Base-by-base conservation (phyloP, 140 eudicot genomes). In the Senecio squalidus region DNA sequence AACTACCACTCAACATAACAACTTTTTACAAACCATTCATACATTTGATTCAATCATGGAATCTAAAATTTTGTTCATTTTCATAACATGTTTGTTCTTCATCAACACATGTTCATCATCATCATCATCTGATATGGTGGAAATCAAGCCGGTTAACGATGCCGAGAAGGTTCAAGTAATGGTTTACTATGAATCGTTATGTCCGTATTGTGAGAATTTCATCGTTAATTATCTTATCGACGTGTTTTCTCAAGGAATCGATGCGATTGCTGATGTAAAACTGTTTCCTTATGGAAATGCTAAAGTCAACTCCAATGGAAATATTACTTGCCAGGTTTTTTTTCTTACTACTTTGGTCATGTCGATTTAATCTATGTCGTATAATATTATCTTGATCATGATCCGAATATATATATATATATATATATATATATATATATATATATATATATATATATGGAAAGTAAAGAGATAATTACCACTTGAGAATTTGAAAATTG, bases 281-380 rank as follows among this genome's bases (percentile, higher is more conserved):
- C 80, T 91, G 44, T 57, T 55, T 60, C 98, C 98, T n/a, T 91
- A 85, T 43, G 98, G 98, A 1, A 91, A 91, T 76, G 98, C 98
- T 14, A 81, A 81, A 58, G 73, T 86, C 70, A 34, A 50, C 4
- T 15, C 84, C 65, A 71, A 81, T 54, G 72, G 73, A 33, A 78
- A 87, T 87, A 80, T 90, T 78, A 63, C 71, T 66, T 90, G 97
- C 62, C 91, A 83, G 91, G 91, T 83, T 29, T 24, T 20, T 5
- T 30, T 0, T 26, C 43, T 39, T 28, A 0, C 41, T 48, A 0
- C n/a, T 3, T 31, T 53, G 27, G 15, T 31, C 24, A 43, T 60
- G 57, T 60, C 55, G 75, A 27, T 70, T 51, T 10, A 14, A 17
- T 17, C 0, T 17, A 44, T 43, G 4, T 30, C 41, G 14, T 13